Conservation (phyloP, 139 green algal genomes). For the Haematococcus lacustris region DNA sequence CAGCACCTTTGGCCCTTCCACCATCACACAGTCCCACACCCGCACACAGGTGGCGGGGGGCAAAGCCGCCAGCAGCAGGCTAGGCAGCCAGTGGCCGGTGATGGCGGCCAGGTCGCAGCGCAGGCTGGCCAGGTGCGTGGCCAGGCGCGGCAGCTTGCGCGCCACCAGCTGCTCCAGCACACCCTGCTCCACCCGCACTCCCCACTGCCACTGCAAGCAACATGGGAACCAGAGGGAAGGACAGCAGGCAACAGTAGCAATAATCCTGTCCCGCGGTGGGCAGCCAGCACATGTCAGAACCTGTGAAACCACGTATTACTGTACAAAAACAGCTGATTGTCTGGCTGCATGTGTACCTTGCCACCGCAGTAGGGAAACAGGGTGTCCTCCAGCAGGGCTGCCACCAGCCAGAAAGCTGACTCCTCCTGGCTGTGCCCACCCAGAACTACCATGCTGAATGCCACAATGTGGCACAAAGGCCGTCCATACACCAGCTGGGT, state of each 20-base stretch:
- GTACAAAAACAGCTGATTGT: background rate
- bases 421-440: slow-evolving; percentile 4
- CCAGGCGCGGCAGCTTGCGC: slow-evolving; percentile 19
- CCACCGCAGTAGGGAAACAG: slow-evolving; percentile 12
- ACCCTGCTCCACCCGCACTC: slow-evolving; percentile 20
- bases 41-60: slow-evolving; percentile 13
- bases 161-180: slow-evolving; percentile 25
- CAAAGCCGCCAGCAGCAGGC: slow-evolving; percentile 9
- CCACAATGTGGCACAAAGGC: background rate
- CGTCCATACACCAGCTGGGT: background rate
- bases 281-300: background rate
- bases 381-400: slow-evolving; percentile 16
- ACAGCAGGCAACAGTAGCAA: background rate
- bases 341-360: slow-evolving; percentile 2
- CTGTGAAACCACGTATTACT: background rate
- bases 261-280: background rate
- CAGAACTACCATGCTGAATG: background rate
- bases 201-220: slow-evolving; percentile 1
- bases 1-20: slow-evolving; percentile 31
- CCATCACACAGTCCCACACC: slow-evolving; percentile 28
- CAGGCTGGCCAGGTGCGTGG: slow-evolving; percentile 8
- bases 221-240: background rate
- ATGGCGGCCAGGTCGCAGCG: background rate
- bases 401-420: slow-evolving; percentile 36
- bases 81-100: slow-evolving; percentile 10